These are phyloP conservation scores for Syncephalastrum sp. DNA, from an alignment of 371 early-diverging fungal genomes.

Conservation along the genomic window DNA sequence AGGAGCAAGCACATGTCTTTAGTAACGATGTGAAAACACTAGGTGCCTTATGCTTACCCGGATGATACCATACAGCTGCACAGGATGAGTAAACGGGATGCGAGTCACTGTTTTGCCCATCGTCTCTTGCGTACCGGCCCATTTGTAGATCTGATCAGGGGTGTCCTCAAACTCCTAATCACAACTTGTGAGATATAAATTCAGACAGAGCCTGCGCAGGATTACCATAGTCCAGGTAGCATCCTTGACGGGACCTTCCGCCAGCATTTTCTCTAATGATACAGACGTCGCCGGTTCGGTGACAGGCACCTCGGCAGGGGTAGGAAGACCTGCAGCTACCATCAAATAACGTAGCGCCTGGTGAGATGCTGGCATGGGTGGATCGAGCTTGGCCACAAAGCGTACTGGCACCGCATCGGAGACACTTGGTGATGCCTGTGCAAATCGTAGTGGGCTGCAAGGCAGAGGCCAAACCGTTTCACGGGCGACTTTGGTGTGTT, in stretches of 20 bases:
- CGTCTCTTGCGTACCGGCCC: constrained; percentile 20
- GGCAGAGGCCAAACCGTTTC: constrained; percentile 23
- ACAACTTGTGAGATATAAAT: neutral
- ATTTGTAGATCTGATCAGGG: constrained; percentile 32
- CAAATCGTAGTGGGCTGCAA: constrained; percentile 18
- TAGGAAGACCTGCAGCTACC: constrained; percentile 25
- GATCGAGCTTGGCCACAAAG: constrained; percentile 39
- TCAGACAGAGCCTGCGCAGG: neutral
- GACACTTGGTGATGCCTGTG: constrained; percentile 19
- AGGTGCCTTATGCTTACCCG: constrained; percentile 27
- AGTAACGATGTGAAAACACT: neutral
- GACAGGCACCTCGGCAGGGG: constrained; percentile 1
- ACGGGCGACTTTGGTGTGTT: constrained; percentile 29
- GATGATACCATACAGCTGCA: constrained; percentile 49
- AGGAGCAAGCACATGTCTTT: neutral
- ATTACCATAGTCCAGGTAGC: constrained; percentile 5
- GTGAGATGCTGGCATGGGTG: constrained; percentile 38
- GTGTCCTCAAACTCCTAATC: constrained; percentile 19
- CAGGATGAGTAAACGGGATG: constrained; percentile 56
- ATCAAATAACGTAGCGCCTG: constrained; percentile 29
- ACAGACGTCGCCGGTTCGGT: neutral
- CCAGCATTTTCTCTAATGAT: neutral
- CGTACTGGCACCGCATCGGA: constrained; percentile 29
- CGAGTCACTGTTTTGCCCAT: constrained; percentile 44
- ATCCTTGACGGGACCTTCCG: neutral